Conservation (phyloP, 371 early-diverging fungal species). For the Rhizopus arrhizus region DNA sequence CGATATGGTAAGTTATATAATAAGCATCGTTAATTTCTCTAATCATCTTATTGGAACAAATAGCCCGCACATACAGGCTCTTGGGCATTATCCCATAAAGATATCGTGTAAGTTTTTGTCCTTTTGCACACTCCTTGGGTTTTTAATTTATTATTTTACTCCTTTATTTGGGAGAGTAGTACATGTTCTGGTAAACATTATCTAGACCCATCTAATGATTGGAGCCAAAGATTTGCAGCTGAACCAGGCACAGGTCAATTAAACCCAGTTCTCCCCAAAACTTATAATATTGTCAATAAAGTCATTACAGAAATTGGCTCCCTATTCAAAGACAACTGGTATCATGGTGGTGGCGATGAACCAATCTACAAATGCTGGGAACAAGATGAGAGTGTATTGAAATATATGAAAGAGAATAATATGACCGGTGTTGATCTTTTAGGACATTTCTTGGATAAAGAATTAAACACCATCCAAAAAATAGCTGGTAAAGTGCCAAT, state of each 20-base stretch:
- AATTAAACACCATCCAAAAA: conserved; percentile 31
- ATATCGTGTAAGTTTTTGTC: conserved; percentile 44
- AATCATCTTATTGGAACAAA: not conserved
- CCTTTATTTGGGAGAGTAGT: conserved; percentile 14
- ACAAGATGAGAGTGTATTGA: conserved; percentile 37
- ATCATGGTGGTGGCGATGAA: conserved; percentile 76
- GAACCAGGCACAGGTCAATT: conserved; percentile 78
- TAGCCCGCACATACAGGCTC: conserved; percentile 76
- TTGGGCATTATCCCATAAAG: conserved; percentile 43
- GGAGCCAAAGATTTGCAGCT: conserved; percentile 59
- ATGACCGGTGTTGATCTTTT: conserved; percentile 43
- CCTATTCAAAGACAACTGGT: conserved; percentile 64
- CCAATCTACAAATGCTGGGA: conserved; percentile 73
- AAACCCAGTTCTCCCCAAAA: conserved; percentile 60
- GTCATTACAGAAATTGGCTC: conserved; percentile 61
- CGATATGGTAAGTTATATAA: conserved; percentile 62
- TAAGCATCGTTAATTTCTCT: not conserved
- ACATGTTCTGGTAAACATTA: conserved; percentile 45
- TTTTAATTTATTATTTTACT: not conserved
- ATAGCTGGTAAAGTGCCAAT: conserved; percentile 48
- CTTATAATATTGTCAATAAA: conserved; percentile 57
- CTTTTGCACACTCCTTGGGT: not conserved
- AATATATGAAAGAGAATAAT: conserved; percentile 44
- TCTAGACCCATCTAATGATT: conserved; percentile 45
- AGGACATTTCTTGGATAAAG: conserved; percentile 36